Percentiles rank a stretch among this genome's conserved stretches.
These are phyloP conservation scores for Podospora sp. DNA, from an alignment of 495 filamentous ascomycete genomes.

Conservation along the genomic window DNA sequence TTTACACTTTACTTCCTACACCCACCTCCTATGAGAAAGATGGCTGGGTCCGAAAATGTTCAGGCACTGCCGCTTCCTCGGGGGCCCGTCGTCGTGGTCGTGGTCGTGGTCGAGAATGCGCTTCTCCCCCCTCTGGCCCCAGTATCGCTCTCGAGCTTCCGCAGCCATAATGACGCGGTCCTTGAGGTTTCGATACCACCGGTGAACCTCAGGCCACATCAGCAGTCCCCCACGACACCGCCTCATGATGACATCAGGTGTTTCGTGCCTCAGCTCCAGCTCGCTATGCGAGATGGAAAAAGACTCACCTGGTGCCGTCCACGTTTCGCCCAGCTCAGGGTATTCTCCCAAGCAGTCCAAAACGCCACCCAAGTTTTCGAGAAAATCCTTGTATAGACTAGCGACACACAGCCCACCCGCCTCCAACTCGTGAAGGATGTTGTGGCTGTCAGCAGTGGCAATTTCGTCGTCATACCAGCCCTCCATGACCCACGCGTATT, in stretches of 20 bases:
- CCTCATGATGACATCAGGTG: neutral
- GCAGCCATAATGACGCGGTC: neutral
- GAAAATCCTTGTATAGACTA: neutral
- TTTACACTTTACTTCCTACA: too few species aligned
- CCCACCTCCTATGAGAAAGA: too few species aligned
- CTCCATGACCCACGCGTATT: too few species aligned
- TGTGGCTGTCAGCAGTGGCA: too few species aligned
- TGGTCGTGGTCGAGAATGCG: neutral
- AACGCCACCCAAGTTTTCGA: neutral
- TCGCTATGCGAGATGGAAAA: conserved; percentile 11
- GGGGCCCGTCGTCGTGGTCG: neutral
- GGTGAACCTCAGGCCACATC: neutral
- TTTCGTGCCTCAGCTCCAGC: neutral
- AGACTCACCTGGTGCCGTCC: neutral
- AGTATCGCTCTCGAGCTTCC: neutral
- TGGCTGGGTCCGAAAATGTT: too few species aligned
- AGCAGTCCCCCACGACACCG: conserved; percentile 16
- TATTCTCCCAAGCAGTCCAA: neutral
- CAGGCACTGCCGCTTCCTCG: neutral
- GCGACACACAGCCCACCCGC: neutral
- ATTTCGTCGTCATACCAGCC: too few species aligned
- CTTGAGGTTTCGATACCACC: neutral
- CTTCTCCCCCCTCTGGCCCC: neutral
- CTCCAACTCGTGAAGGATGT: too few species aligned
- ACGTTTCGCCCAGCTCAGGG: neutral